These are phyloP conservation scores for Nicotiana benthamiana DNA, from an alignment of 257 asterid species.

Conservation along the genomic window DNA sequence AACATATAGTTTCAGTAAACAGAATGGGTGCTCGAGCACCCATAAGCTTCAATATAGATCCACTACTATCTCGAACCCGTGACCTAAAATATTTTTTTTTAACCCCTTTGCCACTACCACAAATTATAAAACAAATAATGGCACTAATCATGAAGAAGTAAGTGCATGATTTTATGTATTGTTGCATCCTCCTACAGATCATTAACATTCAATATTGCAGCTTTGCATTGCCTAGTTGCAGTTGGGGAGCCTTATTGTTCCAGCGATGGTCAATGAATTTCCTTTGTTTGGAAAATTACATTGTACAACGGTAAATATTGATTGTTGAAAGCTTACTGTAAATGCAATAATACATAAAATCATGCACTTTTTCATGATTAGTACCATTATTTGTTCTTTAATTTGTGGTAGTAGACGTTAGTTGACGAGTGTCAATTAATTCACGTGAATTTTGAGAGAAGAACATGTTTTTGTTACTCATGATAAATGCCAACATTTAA, in stretches of 20 bases:
- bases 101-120: background rate
- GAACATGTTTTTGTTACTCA: background rate
- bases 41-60: too few species aligned
- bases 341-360: background rate
- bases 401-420: background rate
- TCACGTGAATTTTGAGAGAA: background rate
- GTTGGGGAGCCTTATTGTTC: background rate
- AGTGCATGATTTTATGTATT: background rate
- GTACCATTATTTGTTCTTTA: background rate
- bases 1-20: too few species aligned
- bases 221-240: background rate
- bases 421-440: background rate
- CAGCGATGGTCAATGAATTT: background rate
- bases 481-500: conserved; percentile 12
- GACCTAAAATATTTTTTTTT: background rate
- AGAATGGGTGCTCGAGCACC: too few species aligned
- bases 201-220: background rate
- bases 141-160: background rate
- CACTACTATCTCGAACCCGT: too few species aligned
- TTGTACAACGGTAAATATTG: background rate
- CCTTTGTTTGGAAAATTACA: background rate
- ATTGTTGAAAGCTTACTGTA: background rate
- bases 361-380: background rate
- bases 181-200: background rate
- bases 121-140: background rate